phyloP scores from a whole-genome alignment of 805 yeast genomes.

The Candida hungchunana region DNA sequence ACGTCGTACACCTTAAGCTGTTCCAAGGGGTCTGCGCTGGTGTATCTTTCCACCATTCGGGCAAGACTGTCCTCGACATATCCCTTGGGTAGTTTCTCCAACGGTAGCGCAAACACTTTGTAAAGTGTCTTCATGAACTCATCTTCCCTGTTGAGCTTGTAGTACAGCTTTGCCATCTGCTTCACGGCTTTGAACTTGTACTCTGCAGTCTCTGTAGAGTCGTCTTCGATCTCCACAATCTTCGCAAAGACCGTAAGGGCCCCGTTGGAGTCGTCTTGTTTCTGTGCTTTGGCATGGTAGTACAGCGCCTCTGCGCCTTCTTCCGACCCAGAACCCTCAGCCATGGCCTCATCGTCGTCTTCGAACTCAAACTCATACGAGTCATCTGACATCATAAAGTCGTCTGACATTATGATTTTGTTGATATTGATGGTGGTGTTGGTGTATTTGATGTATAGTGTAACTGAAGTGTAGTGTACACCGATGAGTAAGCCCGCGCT shows the following conservation, averaged over 20 bases:
- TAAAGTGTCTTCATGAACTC: constrained; percentile 10
- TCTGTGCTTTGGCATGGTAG: constrained; percentile 24
- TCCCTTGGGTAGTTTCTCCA: constrained; percentile 23
- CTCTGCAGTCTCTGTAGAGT: constrained; percentile 26
- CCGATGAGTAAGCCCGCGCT: no score
- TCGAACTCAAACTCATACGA: constrained; percentile 29
- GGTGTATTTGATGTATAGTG: no score
- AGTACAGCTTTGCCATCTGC: constrained; percentile 23
- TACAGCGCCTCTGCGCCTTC: constrained; percentile 29
- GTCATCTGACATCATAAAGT: constrained; percentile 29
- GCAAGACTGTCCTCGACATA: constrained; percentile 33
- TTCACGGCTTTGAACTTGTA: constrained; percentile 25
- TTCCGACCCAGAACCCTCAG: constrained; percentile 13
- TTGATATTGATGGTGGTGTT: no score
- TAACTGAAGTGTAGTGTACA: no score
- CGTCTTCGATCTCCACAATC: constrained; percentile 32
- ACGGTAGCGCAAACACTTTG: constrained; percentile 10
- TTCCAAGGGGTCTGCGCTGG: constrained; percentile 9
- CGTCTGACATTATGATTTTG: constrained; percentile 23
- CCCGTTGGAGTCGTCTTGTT: constrained; percentile 24
- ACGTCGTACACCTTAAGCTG: constrained; percentile 29
- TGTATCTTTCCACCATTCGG: constrained; percentile 35
- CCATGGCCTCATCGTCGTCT: constrained; percentile 18
- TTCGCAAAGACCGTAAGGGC: constrained; percentile 16
- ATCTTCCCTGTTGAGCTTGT: constrained; percentile 15